Evolutionary conservation across 2,329 filamentous ascomycete genomes (phyloP), one percentile per base, ranked within the genome.

Genomic region (Pseudocercospora pini-densiflorae): DNA sequence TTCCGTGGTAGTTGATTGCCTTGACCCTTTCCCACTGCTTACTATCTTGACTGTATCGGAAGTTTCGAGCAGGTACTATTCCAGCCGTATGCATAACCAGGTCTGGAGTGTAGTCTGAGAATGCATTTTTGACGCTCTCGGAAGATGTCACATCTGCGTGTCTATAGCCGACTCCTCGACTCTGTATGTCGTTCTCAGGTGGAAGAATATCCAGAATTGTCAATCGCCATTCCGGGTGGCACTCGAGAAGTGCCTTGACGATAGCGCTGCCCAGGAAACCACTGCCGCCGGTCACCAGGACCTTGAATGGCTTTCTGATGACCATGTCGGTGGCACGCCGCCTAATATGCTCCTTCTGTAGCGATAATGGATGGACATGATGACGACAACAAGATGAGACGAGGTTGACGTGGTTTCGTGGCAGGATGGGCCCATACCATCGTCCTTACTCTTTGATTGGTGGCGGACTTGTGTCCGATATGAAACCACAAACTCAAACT

Each of bases 51-150:
- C 73, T 77, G 72, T 84, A 84, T 24, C 82, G 76, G 51, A 69
- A 66, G 21, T 72, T 62, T 23, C 81, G 78, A 0, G 77, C 68
- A 0, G 81, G 80, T 16, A 81, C 79, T 3, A 82, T 74, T 79
- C 80, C 86, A 21, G 94, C 95, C 1, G 94, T 97, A 80, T 99
- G 94, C 75, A 98, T 90, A 60, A 99, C 92, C 14, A 96, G 87
- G 76, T 93, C 89, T 21, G 94, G 94, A 73, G 86, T 87, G 62
- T 89, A 84, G 69, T 47, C 29, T 33, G 84, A 79, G 73, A 98
- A 89, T 1, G 79, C 78, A 1, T 73, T 72, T 9, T 70, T 63
- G 0, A 83, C 77, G 12, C 76, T 76, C 1, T 72, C 69, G 0
- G 64, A 45, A 12, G 79, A 74, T 1, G 80, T 76, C n/a, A 84